Conservation (phyloP, 2,329 filamentous ascomycete genomes). For the Diplodia scrobiculata region DNA sequence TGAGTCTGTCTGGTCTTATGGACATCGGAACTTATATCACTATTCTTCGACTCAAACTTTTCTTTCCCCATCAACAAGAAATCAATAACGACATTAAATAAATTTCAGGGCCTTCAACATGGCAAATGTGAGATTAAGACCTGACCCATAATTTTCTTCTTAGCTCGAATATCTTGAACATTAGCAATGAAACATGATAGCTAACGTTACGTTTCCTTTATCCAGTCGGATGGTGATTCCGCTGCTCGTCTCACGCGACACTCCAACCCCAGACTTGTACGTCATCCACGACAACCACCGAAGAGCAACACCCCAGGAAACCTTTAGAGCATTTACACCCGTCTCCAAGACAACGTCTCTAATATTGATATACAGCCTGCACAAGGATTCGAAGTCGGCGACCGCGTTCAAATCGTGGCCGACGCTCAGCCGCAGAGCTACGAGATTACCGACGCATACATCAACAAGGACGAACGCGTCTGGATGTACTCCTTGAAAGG, state of each 20-base stretch:
- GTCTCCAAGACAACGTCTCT: background rate
- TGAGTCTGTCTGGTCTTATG: background rate
- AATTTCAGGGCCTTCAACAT: background rate
- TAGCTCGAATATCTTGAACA: background rate
- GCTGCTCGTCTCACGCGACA: conserved; percentile 4
- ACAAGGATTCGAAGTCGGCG: conserved; percentile 6
- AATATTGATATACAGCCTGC: background rate
- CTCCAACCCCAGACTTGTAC: conserved; percentile 27
- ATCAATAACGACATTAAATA: background rate
- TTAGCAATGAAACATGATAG: background rate
- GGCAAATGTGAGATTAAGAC: background rate
- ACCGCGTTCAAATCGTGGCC: background rate
- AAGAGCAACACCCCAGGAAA: background rate
- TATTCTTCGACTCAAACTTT: background rate
- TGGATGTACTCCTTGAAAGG: conserved; percentile 16
- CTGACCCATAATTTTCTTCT: background rate
- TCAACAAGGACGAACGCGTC: conserved; percentile 6
- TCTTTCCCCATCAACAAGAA: background rate
- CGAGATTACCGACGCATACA: background rate
- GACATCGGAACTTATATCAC: background rate
- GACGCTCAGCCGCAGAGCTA: background rate
- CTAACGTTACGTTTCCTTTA: background rate
- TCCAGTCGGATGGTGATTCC: background rate
- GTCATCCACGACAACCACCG: background rate
- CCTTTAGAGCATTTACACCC: background rate